Evolutionary conservation across 371 early-diverging fungal species (phyloP).

Genomic region (Mucor circinelloides): DNA sequence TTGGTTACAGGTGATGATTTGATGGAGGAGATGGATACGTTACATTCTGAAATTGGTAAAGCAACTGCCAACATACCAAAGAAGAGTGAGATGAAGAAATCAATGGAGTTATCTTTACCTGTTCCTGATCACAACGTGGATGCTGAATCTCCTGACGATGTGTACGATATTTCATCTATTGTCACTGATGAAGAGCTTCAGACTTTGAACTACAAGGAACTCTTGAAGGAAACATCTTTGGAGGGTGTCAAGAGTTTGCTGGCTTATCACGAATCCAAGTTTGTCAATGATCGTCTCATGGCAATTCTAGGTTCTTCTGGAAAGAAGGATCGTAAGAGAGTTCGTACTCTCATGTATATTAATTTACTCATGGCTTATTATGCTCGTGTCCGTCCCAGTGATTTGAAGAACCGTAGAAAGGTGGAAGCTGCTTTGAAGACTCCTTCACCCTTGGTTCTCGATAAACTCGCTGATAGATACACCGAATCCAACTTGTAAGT

Average conservation of each 20-base stretch:
- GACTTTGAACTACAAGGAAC: conserved; percentile 56
- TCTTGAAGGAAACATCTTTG: conserved; percentile 49
- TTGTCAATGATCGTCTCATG: conserved; percentile 51
- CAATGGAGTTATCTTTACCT: conserved; percentile 59
- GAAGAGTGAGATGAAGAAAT: conserved; percentile 53
- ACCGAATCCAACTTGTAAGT: conserved; percentile 60
- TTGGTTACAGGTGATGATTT: conserved; percentile 65
- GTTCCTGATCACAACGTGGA: conserved; percentile 74
- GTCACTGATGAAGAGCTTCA: conserved; percentile 64
- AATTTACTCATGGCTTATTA: conserved; percentile 72
- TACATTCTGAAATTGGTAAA: conserved; percentile 63
- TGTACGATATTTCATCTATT: conserved; percentile 76
- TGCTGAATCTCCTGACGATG: conserved; percentile 67
- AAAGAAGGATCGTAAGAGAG: conserved; percentile 62
- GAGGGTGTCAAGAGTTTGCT: conserved; percentile 39
- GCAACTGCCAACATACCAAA: conserved; percentile 53
- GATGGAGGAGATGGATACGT: conserved; percentile 56
- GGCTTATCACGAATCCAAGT: conserved; percentile 54
- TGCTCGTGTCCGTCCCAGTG: conserved; percentile 48
- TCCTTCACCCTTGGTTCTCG: conserved; percentile 63
- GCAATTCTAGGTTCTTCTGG: conserved; percentile 48
- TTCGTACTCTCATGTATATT: conserved; percentile 73
- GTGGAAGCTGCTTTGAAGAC: conserved; percentile 53
- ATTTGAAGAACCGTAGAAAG: conserved; percentile 56
- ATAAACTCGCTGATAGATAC: conserved; percentile 68